Conservation (phyloP, 176 grass and related monocot genomes). For the Guadua angustifolia region DNA sequence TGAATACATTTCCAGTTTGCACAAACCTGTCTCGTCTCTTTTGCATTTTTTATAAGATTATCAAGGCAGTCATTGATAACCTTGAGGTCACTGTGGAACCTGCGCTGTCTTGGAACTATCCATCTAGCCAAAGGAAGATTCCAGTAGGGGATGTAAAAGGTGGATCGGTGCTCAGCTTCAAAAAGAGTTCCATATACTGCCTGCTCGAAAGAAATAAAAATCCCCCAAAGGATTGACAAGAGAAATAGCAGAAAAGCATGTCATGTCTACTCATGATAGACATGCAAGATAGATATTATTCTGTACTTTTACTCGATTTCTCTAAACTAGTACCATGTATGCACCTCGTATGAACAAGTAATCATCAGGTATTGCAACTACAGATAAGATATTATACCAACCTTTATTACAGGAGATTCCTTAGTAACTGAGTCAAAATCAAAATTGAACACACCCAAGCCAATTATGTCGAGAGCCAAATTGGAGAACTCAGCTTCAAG, state of each 20-base stretch:
- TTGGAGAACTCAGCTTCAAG: conserved; percentile 97
- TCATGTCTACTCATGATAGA: background rate
- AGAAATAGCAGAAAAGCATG: conserved; percentile 19
- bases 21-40: conserved; percentile 88
- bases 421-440: conserved; percentile 92
- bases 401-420: conserved; percentile 99
- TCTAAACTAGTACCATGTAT: conserved; percentile 9
- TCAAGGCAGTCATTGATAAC: conserved; percentile 94
- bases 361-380: conserved; percentile 34
- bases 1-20: background rate
- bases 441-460: conserved; percentile 94
- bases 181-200: conserved; percentile 98
- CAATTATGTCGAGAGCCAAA: conserved; percentile 98
- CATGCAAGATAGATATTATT: background rate
- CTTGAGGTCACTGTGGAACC: conserved; percentile 86
- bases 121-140: conserved; percentile 87
- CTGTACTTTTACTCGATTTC: conserved; percentile 16
- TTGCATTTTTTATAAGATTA: conserved; percentile 90
- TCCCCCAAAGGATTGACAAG: background rate
- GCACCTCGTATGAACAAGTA: background rate
- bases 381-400: conserved; percentile 42
- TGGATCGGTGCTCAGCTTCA: conserved; percentile 95
- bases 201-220: conserved; percentile 46
- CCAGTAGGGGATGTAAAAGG: conserved; percentile 98
- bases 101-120: conserved; percentile 86